Evolutionary conservation across 2,329 filamentous ascomycete genomes (phyloP).

Genomic region (Macrophomina pseudophaseolina): DNA sequence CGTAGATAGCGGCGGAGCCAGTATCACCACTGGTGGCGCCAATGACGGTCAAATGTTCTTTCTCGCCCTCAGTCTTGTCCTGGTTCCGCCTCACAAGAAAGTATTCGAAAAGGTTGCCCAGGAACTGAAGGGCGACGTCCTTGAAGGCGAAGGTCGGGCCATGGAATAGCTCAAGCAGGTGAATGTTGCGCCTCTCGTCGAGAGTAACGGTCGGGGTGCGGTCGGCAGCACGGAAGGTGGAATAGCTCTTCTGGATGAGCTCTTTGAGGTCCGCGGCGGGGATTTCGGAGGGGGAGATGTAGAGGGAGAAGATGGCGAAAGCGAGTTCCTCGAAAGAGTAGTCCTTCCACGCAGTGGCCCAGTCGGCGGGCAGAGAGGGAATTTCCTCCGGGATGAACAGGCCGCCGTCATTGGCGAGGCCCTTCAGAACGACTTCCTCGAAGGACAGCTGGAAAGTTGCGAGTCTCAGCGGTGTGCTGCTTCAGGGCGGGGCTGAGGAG

Average conservation of each 20-base stretch:
- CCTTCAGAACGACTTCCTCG: conserved; percentile 88
- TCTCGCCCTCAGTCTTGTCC: conserved; percentile 71
- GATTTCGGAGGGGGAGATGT: conserved; percentile 84
- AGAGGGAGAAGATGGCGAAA: conserved; percentile 82
- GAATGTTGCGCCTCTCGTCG: conserved; percentile 71
- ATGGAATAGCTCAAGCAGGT: conserved; percentile 94
- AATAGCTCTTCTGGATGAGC: conserved; percentile 85
- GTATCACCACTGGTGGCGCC: conserved; percentile 61
- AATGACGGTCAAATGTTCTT: conserved; percentile 49
- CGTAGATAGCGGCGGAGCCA: conserved; percentile 94
- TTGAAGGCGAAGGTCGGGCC: conserved; percentile 94
- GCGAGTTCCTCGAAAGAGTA: conserved; percentile 82
- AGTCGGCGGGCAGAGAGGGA: conserved; percentile 66
- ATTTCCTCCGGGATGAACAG: conserved; percentile 88
- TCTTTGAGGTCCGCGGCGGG: conserved; percentile 77
- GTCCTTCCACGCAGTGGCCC: conserved; percentile 74
- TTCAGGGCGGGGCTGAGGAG: conserved; percentile 28
- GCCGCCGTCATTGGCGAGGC: conserved; percentile 83
- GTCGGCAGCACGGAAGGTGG: conserved; percentile 81
- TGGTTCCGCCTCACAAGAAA: conserved; percentile 77
- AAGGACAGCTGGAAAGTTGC: conserved; percentile 71
- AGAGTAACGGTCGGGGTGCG: conserved; percentile 82
- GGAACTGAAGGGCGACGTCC: conserved; percentile 89
- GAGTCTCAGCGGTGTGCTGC: conserved; percentile 23
- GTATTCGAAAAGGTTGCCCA: conserved; percentile 96